These are phyloP conservation scores for Asclepias syriaca DNA, from an alignment of 257 asterid species.

Conservation along the genomic window DNA sequence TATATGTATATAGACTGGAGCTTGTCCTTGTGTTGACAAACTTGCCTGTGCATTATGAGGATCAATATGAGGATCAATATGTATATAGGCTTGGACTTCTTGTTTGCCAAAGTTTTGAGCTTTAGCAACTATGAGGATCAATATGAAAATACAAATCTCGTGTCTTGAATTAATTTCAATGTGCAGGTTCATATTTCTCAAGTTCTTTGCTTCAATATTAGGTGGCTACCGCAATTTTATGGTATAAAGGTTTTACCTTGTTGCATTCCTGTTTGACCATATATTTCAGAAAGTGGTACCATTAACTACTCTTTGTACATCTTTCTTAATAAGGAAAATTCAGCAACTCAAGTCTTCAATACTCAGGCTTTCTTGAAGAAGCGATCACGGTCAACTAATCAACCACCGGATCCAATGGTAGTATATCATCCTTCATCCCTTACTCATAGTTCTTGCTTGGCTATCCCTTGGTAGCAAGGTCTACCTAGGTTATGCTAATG, in stretches of 20 bases:
- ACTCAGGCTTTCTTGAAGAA: constrained; percentile 86
- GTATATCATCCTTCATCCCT: constrained; percentile 13
- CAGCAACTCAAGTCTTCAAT: constrained; percentile 81
- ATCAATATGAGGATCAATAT: no score
- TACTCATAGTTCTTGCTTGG: constrained; percentile 8
- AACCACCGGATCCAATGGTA: constrained; percentile 95
- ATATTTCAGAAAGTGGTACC: constrained; percentile 19
- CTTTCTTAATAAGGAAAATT: constrained; percentile 58
- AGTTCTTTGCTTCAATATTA: constrained; percentile 83
- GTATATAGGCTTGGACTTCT: not conserved
- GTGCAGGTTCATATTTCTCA: constrained; percentile 81
- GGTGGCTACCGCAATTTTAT: constrained; percentile 98
- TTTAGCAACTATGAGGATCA: not conserved
- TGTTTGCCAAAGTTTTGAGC: not conserved
- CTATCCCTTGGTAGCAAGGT: constrained; percentile 4
- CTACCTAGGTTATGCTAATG: not conserved
- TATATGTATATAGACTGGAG: not conserved
- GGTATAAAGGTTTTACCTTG: constrained; percentile 51
- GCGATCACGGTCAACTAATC: constrained; percentile 88
- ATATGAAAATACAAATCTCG: constrained; percentile 13
- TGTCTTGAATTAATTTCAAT: constrained; percentile 22
- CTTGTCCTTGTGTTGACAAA: not conserved
- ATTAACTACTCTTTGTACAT: constrained; percentile 22
- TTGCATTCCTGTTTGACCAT: constrained; percentile 19
- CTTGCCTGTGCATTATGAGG: not conserved